A percentile compares a stretch with the other conserved stretches of the same genome.
These are phyloP conservation scores for Zygosaccharomyces sapae DNA, from an alignment of 1,139 yeast species.

Conservation along the genomic window DNA sequence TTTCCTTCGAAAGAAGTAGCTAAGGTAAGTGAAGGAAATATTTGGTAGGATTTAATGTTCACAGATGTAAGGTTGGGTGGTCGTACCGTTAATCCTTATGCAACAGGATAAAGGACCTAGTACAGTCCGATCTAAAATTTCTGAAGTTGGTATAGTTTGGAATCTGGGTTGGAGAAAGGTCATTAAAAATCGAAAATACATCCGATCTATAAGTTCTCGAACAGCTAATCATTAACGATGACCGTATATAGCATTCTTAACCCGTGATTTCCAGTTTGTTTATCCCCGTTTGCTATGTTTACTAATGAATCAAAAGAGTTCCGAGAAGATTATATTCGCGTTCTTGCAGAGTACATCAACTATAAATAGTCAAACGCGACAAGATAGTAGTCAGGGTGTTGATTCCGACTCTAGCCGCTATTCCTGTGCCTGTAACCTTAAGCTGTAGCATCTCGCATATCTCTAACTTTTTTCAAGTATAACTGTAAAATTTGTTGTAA, in stretches of 20 bases:
- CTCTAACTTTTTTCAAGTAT: background rate
- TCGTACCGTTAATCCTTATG: no score
- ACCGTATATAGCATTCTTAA: background rate
- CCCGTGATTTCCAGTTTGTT: background rate
- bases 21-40: background rate
- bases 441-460: no score
- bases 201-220: background rate
- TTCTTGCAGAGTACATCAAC: background rate
- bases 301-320: background rate
- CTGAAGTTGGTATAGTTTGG: no score
- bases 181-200: background rate
- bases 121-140: no score
- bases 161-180: no score
- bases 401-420: background rate
- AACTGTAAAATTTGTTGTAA: background rate
- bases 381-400: background rate
- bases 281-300: background rate
- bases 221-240: background rate
- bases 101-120: no score
- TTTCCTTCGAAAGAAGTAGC: background rate
- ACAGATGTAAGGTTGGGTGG: no score
- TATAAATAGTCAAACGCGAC: constrained; percentile 7
- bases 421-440: background rate
- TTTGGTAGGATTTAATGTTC: no score
- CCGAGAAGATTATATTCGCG: background rate